Evolutionary conservation across 177 flowering plant genomes (phyloP).

Genomic region (Vitis hybrid): DNA sequence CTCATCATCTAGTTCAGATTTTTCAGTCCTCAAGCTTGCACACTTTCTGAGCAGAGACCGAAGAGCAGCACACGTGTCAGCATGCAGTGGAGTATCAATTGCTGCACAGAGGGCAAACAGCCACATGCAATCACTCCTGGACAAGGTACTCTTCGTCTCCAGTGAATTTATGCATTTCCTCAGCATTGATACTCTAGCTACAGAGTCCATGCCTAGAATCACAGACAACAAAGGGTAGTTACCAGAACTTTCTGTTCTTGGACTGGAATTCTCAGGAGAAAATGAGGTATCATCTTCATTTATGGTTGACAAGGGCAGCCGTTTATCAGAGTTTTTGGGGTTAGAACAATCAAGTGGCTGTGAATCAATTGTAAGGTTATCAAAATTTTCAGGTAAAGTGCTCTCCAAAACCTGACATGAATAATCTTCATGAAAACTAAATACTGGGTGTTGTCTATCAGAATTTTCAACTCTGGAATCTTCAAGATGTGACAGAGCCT

Average conservation of each 20-base stretch:
- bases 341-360: background rate
- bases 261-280: background rate
- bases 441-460: background rate
- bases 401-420: constrained; percentile 5
- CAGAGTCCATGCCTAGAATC: constrained; percentile 63
- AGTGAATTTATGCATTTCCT: constrained; percentile 47
- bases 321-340: background rate
- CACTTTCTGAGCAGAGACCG: constrained; percentile 78
- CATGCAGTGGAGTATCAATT: constrained; percentile 76
- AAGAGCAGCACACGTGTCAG: constrained; percentile 67
- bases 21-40: constrained; percentile 63
- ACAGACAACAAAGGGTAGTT: constrained; percentile 46
- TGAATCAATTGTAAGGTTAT: constrained; percentile 2
- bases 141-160: constrained; percentile 29
- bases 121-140: constrained; percentile 61
- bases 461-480: constrained; percentile 13
- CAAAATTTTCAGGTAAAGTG: constrained; percentile 7
- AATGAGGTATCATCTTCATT: background rate
- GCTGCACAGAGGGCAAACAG: constrained; percentile 76
- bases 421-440: constrained; percentile 6
- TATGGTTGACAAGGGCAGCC: background rate
- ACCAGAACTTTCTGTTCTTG: constrained; percentile 4
- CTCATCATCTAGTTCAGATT: constrained; percentile 66
- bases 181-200: constrained; percentile 58
- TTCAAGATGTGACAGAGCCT: constrained; percentile 48